A percentile compares a stretch with the other conserved stretches of the same genome.
Evolutionary conservation across 2,329 filamentous ascomycete species (phyloP).

Genomic region (Phaeosphaeriaceae sp.): DNA sequence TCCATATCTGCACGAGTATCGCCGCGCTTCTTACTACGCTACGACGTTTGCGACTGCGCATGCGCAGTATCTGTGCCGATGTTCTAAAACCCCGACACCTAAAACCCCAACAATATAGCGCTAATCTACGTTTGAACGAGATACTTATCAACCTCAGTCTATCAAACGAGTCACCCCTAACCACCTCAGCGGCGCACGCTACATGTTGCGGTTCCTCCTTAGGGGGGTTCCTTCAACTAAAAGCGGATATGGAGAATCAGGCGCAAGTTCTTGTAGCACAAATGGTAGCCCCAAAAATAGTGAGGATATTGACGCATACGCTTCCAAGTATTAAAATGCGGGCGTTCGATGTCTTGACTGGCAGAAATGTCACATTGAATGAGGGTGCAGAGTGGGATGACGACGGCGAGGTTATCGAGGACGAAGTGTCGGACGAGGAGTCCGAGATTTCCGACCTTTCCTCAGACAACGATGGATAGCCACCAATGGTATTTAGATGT

Average conservation of each 20-base stretch:
- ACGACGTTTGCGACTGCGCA: slow-evolving; percentile 32
- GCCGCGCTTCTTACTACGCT: slow-evolving; percentile 49
- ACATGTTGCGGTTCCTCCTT: slow-evolving; percentile 16
- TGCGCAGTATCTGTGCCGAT: slow-evolving; percentile 27
- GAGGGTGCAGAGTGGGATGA: slow-evolving; percentile 27
- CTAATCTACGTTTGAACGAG: slow-evolving; percentile 27
- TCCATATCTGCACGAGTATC: slow-evolving; percentile 53
- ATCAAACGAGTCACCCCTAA: slow-evolving; percentile 20
- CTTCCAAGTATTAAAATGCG: slow-evolving; percentile 22
- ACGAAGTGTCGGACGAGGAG: slow-evolving; percentile 23
- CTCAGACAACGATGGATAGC: slow-evolving; percentile 18
- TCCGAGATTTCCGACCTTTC: slow-evolving; percentile 22
- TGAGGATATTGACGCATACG: slow-evolving; percentile 28
- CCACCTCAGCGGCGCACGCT: slow-evolving; percentile 14
- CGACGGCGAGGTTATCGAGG: slow-evolving; percentile 27
- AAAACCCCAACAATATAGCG: slow-evolving; percentile 20
- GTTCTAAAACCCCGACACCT: slow-evolving; percentile 22
- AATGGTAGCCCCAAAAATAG: slow-evolving; percentile 26
- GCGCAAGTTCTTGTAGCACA: slow-evolving; percentile 25
- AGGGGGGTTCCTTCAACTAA: slow-evolving; percentile 15
- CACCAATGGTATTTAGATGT: slow-evolving; percentile 12
- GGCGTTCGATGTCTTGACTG: slow-evolving; percentile 29
- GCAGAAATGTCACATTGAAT: slow-evolving; percentile 19
- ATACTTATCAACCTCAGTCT: slow-evolving; percentile 29
- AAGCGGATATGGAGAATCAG: slow-evolving; percentile 28